Base-by-base conservation (phyloP, 768 basidiomycete genomes). In the Agrocybe chaxingu region DNA sequence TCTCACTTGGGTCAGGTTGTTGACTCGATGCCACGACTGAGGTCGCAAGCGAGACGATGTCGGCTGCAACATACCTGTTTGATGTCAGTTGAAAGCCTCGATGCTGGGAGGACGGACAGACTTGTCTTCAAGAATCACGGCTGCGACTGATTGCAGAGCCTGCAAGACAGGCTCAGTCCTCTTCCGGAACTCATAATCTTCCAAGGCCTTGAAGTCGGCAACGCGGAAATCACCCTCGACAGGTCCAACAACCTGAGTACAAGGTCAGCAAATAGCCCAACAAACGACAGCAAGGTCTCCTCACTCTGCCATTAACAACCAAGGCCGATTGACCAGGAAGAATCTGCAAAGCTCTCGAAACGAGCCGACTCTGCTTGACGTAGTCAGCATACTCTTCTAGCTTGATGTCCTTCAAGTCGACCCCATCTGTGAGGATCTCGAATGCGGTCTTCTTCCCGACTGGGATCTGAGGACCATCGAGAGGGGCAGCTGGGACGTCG, bases 241-340 rank as follows among this genome's bases (percentile, higher is more conserved):
- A 0, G 92, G 91, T 0, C 91, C 90, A 24, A 98, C 70, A 45
- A 96, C 67, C 94, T 96, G 57, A 2, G 41, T 11, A 49, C 33
- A 24, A 48, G 6, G 10, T 13, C 2, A 32, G 9, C 30, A 46
- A 50, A 39, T 47, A 31, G 37, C 16, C 37, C 16, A 33, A 33
- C 4, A 30, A 32, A 16, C 7, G 18, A 30, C 11, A n/a, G 10
- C 11, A 10, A 3, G n/a, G n/a, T n/a, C n/a, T 33, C 51, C 87
- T 63, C 62, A 95, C 92, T 31, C 95, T 75, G 19, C 95, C 96
- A 57, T 97, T 97, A 45, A 90, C 70, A 33, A 95, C 53, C 34
- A 98, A 51, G 0, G 78, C 89, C 16, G 73, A 72, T 50, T 85
- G 68, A 0, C 86, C 87, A 1, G 84, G 78, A 10, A 63, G 57